Evolutionary conservation across 2,329 filamentous ascomycete species (phyloP).

Genomic region (Arachnopeziza araneosa): DNA sequence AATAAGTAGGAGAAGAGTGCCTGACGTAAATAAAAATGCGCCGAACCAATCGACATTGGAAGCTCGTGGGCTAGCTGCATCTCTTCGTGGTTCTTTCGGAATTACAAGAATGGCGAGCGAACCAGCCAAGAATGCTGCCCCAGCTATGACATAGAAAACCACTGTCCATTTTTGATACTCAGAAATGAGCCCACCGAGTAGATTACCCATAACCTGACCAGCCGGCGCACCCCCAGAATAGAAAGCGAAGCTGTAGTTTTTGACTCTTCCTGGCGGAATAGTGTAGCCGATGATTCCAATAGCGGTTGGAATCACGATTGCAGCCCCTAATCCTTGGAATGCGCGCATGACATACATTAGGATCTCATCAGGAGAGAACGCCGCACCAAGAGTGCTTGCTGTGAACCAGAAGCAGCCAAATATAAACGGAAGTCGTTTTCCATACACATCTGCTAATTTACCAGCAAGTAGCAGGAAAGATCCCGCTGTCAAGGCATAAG

Average conservation of each 20-base stretch:
- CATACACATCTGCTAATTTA: conserved; percentile 46
- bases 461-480: conserved; percentile 45
- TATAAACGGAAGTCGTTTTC: conserved; percentile 41
- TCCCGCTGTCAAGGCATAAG: conserved; percentile 38
- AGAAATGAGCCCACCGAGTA: conserved; percentile 50
- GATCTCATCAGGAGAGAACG: conserved; percentile 62
- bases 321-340: conserved; percentile 54
- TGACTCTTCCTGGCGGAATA: conserved; percentile 61
- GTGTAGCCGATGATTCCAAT: conserved; percentile 65
- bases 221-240: conserved; percentile 61
- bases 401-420: conserved; percentile 55
- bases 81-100: conserved; percentile 41
- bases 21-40: conserved; percentile 55
- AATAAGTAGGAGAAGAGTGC: conserved; percentile 58
- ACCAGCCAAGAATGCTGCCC: conserved; percentile 52
- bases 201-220: conserved; percentile 58
- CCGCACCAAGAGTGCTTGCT: conserved; percentile 51
- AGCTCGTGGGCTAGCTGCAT: conserved; percentile 12
- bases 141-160: conserved; percentile 60
- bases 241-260: conserved; percentile 64
- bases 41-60: conserved; percentile 62
- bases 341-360: conserved; percentile 62
- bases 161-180: conserved; percentile 60
- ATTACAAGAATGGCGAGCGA: conserved; percentile 54
- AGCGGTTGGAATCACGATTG: conserved; percentile 65